Conservation (phyloP, 2,329 filamentous ascomycete species). For the Escovopsis sp. region DNA sequence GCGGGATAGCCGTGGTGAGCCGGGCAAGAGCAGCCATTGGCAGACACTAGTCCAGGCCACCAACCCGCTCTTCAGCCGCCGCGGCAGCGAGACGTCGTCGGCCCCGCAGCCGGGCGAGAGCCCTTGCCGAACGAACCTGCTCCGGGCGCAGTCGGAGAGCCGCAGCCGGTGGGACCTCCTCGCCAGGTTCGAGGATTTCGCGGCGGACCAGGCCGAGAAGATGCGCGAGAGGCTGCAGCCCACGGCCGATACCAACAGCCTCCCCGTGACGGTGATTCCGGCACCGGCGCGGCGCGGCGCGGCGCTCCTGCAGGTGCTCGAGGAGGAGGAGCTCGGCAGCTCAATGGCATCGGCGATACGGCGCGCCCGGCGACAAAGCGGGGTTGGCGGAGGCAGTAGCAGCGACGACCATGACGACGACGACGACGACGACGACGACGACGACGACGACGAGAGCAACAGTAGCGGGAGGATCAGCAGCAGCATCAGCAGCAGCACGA, state of each 20-base stretch:
- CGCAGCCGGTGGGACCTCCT: slow-evolving; percentile 39
- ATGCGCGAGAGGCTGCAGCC: slow-evolving; percentile 41
- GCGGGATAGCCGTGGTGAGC: neutral
- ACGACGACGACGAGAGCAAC: neutral
- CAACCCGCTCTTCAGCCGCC: neutral
- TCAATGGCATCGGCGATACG: slow-evolving; percentile 4
- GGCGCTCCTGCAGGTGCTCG: slow-evolving; percentile 39
- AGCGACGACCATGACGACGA: too few species aligned
- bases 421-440: slow-evolving; percentile 9
- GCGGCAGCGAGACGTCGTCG: neutral
- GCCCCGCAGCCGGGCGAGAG: neutral
- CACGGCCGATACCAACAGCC: slow-evolving; percentile 36
- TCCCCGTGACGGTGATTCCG: slow-evolving; percentile 47
- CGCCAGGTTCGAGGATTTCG: slow-evolving; percentile 44
- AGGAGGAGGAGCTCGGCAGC: slow-evolving; percentile 27
- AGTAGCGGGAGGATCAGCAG: neutral
- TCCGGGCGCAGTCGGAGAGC: slow-evolving; percentile 8
- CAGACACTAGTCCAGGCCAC: slow-evolving; percentile 10
- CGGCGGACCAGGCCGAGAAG: slow-evolving; percentile 44
- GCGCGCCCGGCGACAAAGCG: slow-evolving; percentile 7
- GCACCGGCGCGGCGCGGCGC: slow-evolving; percentile 44
- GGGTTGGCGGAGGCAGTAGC: neutral
- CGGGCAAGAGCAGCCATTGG: slow-evolving; percentile 14
- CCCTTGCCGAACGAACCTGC: neutral
- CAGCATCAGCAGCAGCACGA: slow-evolving; percentile 4